A percentile compares a stretch with the other conserved stretches of the same genome.
Evolutionary conservation across 2,329 filamentous ascomycete species (phyloP).

Genomic region (Microdochium nivale): DNA sequence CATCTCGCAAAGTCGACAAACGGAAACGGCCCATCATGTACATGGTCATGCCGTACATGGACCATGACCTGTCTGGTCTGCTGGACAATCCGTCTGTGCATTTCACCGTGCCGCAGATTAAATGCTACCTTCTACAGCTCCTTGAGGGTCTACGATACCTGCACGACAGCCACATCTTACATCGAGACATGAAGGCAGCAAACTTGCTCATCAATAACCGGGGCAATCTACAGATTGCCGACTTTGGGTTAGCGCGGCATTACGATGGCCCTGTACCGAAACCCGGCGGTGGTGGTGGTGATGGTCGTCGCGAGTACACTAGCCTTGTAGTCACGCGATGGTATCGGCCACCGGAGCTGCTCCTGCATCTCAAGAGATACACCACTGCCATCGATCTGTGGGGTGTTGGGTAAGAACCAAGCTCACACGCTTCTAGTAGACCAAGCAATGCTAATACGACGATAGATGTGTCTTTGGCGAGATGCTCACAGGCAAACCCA

Average conservation of each 20-base stretch:
- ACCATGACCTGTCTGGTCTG: slow-evolving; percentile 94
- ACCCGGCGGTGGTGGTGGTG: slow-evolving; percentile 70
- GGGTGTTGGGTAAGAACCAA: slow-evolving; percentile 73
- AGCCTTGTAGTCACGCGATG: slow-evolving; percentile 94
- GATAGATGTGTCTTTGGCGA: slow-evolving; percentile 91
- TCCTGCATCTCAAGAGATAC: slow-evolving; percentile 81
- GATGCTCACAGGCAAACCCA: slow-evolving; percentile 91
- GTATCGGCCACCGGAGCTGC: slow-evolving; percentile 90
- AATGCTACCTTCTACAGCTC: slow-evolving; percentile 94
- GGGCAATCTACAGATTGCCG: slow-evolving; percentile 89
- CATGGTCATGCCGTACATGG: slow-evolving; percentile 99
- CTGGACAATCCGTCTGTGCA: slow-evolving; percentile 88
- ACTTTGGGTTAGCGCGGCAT: slow-evolving; percentile 89
- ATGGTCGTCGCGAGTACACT: slow-evolving; percentile 85
- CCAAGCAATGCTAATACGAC: slow-evolving; percentile 9
- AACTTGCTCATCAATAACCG: slow-evolving; percentile 94
- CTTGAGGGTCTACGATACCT: slow-evolving; percentile 85
- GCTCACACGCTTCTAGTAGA: not conserved
- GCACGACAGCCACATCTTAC: slow-evolving; percentile 81
- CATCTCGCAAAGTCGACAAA: slow-evolving; percentile 52
- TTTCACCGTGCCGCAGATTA: slow-evolving; percentile 86
- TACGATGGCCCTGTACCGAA: slow-evolving; percentile 80
- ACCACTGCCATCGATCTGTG: slow-evolving; percentile 98
- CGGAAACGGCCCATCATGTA: slow-evolving; percentile 83
- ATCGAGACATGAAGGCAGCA: slow-evolving; percentile 98